These are phyloP conservation scores for Paraphoma chrysanthemicola DNA, from an alignment of 2,329 filamentous ascomycete species.

Conservation along the genomic window DNA sequence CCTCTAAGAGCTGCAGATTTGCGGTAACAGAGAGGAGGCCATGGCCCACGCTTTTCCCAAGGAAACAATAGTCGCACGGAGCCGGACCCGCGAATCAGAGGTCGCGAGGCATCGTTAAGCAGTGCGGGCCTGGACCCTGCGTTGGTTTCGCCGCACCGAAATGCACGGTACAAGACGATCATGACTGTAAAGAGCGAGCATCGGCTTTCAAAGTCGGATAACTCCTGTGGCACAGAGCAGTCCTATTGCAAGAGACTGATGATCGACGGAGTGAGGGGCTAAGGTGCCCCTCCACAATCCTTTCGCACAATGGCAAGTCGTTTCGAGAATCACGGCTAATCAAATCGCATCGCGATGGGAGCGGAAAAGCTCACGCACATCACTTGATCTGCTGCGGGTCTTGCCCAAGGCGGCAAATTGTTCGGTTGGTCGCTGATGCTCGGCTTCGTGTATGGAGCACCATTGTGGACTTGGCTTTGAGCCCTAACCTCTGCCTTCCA, in stretches of 20 bases:
- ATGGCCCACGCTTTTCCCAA: background rate
- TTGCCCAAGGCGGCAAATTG: background rate
- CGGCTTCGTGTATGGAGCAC: background rate
- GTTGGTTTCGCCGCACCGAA: background rate
- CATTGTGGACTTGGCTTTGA: background rate
- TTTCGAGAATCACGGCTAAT: background rate
- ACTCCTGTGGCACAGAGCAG: background rate
- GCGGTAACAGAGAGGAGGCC: background rate
- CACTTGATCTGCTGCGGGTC: background rate
- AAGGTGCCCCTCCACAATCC: background rate
- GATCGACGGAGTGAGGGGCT: background rate
- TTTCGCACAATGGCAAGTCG: background rate
- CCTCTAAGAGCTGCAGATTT: background rate
- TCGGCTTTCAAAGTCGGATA: background rate
- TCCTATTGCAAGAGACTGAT: background rate
- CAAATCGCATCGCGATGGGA: background rate
- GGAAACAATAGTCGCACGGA: background rate
- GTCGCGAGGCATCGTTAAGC: background rate
- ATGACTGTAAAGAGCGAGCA: background rate
- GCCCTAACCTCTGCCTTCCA: background rate
- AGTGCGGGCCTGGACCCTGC: background rate
- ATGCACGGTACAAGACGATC: background rate
- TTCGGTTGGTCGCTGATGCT: background rate
- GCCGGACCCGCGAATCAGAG: background rate
- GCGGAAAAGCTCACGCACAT: background rate